Percentiles rank a stretch among this genome's conserved stretches.
These are phyloP conservation scores for Grammothele lineata DNA, from an alignment of 768 basidiomycete species.

Conservation along the genomic window DNA sequence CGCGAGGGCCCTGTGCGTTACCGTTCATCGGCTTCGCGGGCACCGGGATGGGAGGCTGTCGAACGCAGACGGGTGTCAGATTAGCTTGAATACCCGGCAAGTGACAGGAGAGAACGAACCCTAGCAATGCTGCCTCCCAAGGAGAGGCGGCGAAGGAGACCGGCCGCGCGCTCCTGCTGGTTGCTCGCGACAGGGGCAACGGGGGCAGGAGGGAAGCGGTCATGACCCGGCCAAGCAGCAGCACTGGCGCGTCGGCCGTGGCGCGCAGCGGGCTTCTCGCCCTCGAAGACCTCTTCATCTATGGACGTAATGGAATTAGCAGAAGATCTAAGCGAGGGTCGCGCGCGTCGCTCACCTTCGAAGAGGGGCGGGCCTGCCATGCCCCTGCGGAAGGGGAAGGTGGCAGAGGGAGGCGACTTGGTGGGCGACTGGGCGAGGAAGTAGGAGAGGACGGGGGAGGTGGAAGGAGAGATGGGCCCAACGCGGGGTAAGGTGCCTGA, in stretches of 20 bases:
- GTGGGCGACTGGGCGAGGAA: conserved; percentile 52
- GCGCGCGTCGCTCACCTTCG: conserved; percentile 47
- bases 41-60: conserved; percentile 14
- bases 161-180: conserved; percentile 62
- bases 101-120: conserved; percentile 37
- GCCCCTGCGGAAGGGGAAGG: conserved; percentile 59
- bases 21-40: conserved; percentile 6
- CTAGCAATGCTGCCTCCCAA: conserved; percentile 53
- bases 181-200: conserved; percentile 39
- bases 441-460: conserved; percentile 69
- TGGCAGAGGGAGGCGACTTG: conserved; percentile 37
- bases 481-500: conserved; percentile 38
- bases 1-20: conserved; percentile 6
- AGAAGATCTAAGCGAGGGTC: background rate
- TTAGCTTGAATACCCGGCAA: conserved; percentile 22
- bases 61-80: background rate
- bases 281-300: conserved; percentile 19
- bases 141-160: conserved; percentile 71
- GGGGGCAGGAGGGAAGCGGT: conserved; percentile 46
- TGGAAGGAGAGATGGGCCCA: conserved; percentile 49
- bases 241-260: conserved; percentile 55
- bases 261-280: conserved; percentile 7
- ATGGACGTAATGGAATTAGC: background rate
- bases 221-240: conserved; percentile 39
- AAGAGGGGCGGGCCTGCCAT: conserved; percentile 47